These are phyloP conservation scores for Pseudomicrostroma phylloplanum DNA, from an alignment of 1,284 basidiomycete species.

Conservation along the genomic window DNA sequence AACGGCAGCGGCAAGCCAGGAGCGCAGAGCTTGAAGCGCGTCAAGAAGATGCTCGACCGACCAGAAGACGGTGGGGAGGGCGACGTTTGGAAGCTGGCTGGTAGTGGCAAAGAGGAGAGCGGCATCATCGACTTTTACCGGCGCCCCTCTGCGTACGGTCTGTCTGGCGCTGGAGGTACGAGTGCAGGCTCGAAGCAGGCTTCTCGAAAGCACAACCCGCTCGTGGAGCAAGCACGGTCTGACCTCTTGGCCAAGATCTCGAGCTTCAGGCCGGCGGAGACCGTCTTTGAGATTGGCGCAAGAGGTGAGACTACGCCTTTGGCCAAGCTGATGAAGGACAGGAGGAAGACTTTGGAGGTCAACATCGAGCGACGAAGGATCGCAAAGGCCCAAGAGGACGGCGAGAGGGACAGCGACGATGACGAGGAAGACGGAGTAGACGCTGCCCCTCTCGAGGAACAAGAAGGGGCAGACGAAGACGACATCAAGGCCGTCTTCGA, in stretches of 20 bases:
- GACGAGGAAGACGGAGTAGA: constrained; percentile 22
- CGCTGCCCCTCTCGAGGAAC: constrained; percentile 40
- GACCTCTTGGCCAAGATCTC: constrained; percentile 69
- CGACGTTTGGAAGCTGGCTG: constrained; percentile 60
- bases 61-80: constrained; percentile 31
- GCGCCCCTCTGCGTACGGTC: constrained; percentile 30
- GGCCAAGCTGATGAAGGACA: constrained; percentile 71
- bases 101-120: constrained; percentile 60
- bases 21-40: constrained; percentile 56
- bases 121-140: constrained; percentile 63
- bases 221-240: constrained; percentile 59
- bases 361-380: constrained; percentile 51
- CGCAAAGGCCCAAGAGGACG: constrained; percentile 39
- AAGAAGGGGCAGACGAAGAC: constrained; percentile 65
- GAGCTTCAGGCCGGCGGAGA: constrained; percentile 78
- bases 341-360: constrained; percentile 69
- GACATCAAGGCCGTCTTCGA: constrained; percentile 55
- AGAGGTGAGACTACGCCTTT: constrained; percentile 59
- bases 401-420: constrained; percentile 13
- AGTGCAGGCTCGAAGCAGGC: constrained; percentile 8
- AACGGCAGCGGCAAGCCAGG: constrained; percentile 74
- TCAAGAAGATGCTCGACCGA: constrained; percentile 67
- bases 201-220: constrained; percentile 30
- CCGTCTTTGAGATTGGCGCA: constrained; percentile 81
- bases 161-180: constrained; percentile 20